phyloP scores from a whole-genome alignment of 1,284 basidiomycete genomes.

The Ganoderma lingzhi region DNA sequence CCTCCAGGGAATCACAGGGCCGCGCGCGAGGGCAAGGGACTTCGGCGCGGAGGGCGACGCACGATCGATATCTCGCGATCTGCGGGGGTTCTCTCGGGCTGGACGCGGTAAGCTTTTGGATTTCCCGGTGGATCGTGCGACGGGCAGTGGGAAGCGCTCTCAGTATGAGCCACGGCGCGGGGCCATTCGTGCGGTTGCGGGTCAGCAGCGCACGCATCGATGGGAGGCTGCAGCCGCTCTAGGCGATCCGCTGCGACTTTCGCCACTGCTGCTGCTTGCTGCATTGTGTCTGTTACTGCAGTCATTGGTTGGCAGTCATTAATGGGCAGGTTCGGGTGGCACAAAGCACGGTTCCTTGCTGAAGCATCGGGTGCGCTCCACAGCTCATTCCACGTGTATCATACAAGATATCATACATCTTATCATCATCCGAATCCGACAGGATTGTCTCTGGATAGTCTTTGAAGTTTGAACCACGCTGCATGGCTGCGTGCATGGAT shows the following conservation, averaged over 20 bases:
- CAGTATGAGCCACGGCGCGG: conserved; percentile 22
- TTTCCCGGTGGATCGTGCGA: background rate
- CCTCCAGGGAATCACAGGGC: background rate
- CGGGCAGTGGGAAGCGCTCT: conserved; percentile 10
- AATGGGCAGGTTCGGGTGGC: conserved; percentile 11
- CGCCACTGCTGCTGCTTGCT: background rate
- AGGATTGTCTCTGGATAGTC: conserved; percentile 5
- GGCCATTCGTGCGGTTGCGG: conserved; percentile 16
- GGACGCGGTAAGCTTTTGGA: conserved; percentile 30
- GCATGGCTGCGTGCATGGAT: background rate
- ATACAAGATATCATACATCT: no score
- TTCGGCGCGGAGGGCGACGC: conserved; percentile 19
- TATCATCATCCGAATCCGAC: conserved; percentile 16
- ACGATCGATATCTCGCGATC: conserved; percentile 31
- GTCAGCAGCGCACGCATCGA: conserved; percentile 21
- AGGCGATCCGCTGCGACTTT: conserved; percentile 3
- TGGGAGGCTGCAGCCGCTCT: conserved; percentile 14
- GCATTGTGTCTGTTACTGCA: conserved; percentile 7
- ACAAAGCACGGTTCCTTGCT: conserved; percentile 9
- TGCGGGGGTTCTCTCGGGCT: conserved; percentile 25
- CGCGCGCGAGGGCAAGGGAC: conserved; percentile 9
- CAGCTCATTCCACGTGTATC: conserved; percentile 10
- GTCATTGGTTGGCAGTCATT: background rate
- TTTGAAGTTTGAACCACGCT: background rate
- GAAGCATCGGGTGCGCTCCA: conserved; percentile 4